Evolutionary conservation across 495 filamentous ascomycete genomes (phyloP).

Genomic region (Penicillium waksmanii): DNA sequence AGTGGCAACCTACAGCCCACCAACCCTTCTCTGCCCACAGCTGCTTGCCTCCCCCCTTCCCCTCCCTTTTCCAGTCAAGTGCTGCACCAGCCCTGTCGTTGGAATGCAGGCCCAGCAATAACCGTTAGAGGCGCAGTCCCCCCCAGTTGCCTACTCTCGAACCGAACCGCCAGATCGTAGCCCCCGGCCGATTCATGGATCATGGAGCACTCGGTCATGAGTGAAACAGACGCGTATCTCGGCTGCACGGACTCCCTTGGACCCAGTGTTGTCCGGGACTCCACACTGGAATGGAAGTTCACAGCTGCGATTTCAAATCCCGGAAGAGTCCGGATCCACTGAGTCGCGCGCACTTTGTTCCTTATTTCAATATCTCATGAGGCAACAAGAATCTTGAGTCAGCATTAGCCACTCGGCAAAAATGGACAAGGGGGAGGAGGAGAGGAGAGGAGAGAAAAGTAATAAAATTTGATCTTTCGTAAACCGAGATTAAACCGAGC

Average conservation of each 20-base stretch:
- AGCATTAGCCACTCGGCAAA: too few relatives aligned
- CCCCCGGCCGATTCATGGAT: conserved; percentile 1
- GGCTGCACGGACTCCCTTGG: conserved; percentile 41
- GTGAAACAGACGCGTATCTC: conserved; percentile 52
- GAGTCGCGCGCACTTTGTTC: not conserved
- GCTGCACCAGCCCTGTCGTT: not conserved
- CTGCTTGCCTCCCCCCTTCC: too few relatives aligned
- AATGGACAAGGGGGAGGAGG: not conserved
- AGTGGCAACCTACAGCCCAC: conserved; percentile 14
- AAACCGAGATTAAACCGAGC: not conserved
- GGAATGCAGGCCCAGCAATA: not conserved
- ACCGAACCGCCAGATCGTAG: conserved; percentile 1
- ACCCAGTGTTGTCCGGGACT: conserved; percentile 24
- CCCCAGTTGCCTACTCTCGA: not conserved
- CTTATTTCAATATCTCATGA: not conserved
- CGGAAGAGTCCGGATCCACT: conserved; percentile 35
- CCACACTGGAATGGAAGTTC: conserved; percentile 25
- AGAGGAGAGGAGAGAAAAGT: not conserved
- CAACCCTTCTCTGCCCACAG: not conserved
- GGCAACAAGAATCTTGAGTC: not conserved
- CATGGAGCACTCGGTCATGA: conserved; percentile 14
- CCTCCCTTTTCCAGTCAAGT: too few relatives aligned
- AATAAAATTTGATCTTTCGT: not conserved
- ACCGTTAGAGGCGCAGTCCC: not conserved
- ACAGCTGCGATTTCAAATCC: conserved; percentile 32